These are phyloP conservation scores for Penstemon barbatus DNA, from an alignment of 257 asterid species.

Conservation along the genomic window DNA sequence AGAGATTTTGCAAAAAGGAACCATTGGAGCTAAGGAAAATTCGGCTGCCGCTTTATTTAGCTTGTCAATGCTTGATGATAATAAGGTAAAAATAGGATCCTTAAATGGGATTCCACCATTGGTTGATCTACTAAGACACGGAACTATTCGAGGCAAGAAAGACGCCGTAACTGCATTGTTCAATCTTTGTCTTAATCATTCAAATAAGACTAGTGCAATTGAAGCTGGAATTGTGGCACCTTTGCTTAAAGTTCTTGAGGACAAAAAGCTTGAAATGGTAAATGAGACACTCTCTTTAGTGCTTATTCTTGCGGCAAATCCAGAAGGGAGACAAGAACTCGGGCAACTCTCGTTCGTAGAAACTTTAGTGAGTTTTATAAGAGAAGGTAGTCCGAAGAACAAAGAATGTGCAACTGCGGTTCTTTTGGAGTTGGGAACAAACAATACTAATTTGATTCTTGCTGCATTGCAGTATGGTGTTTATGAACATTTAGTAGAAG, in stretches of 20 bases:
- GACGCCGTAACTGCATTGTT: slow-evolving; percentile 82
- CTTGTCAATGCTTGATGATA: slow-evolving; percentile 81
- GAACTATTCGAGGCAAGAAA: slow-evolving; percentile 80
- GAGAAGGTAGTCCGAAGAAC: slow-evolving; percentile 67
- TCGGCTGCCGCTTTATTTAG: slow-evolving; percentile 88
- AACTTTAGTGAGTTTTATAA: slow-evolving; percentile 49
- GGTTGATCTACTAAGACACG: slow-evolving; percentile 46
- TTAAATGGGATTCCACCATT: slow-evolving; percentile 74
- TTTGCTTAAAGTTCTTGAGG: slow-evolving; percentile 45
- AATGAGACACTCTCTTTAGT: slow-evolving; percentile 66
- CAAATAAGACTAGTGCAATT: slow-evolving; percentile 58
- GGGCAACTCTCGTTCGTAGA: slow-evolving; percentile 66
- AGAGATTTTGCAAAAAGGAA: slow-evolving; percentile 61
- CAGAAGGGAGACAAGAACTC: slow-evolving; percentile 66
- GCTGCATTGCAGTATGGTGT: slow-evolving; percentile 87
- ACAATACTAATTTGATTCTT: slow-evolving; percentile 55
- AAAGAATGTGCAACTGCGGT: slow-evolving; percentile 89
- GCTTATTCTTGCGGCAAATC: slow-evolving; percentile 50
- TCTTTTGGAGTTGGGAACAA: slow-evolving; percentile 61
- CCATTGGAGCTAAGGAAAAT: slow-evolving; percentile 64
- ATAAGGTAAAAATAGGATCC: slow-evolving; percentile 63
- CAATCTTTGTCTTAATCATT: slow-evolving; percentile 60
- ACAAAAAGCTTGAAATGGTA: slow-evolving; percentile 61
- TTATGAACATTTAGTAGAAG: slow-evolving; percentile 61
- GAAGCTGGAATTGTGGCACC: slow-evolving; percentile 65